A percentile compares a stretch with the other conserved stretches of the same genome.
phyloP scores from a whole-genome alignment of 176 grass and related monocot species.

The Elaeis guineensis region DNA sequence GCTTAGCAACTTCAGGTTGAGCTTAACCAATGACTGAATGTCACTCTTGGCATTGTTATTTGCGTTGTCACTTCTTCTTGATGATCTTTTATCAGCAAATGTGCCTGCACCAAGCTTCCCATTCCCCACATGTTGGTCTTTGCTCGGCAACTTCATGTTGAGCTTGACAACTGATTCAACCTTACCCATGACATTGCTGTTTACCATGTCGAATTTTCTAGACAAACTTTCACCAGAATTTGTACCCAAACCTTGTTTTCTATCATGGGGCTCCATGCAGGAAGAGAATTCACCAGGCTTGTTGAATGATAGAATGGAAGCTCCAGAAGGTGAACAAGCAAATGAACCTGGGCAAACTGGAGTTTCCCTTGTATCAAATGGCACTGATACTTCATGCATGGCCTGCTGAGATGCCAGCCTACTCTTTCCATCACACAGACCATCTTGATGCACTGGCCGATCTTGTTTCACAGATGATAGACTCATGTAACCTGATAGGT shows the following conservation, averaged over 20 bases:
- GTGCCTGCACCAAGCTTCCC: conserved; percentile 22
- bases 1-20: conserved; percentile 44
- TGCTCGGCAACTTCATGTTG: background rate
- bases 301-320: background rate
- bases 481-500: background rate
- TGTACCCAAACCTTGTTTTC: background rate
- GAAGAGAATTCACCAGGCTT: background rate
- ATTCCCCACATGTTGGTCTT: conserved; percentile 12
- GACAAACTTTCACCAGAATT: background rate
- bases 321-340: background rate
- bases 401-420: background rate
- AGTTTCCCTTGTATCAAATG: background rate
- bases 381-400: background rate
- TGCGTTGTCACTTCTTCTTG: conserved; percentile 15
- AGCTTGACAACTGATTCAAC: conserved; percentile 9
- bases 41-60: conserved; percentile 43
- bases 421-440: too few relatives aligned
- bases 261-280: background rate
- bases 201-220: background rate
- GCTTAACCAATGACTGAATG: conserved; percentile 48
- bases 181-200: conserved; percentile 8
- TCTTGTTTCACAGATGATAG: too few relatives aligned
- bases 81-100: conserved; percentile 19
- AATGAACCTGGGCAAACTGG: background rate
- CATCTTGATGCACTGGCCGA: too few relatives aligned